phyloP scores from a whole-genome alignment of 495 filamentous ascomycete genomes.

The Annulohypoxylon stygium region DNA sequence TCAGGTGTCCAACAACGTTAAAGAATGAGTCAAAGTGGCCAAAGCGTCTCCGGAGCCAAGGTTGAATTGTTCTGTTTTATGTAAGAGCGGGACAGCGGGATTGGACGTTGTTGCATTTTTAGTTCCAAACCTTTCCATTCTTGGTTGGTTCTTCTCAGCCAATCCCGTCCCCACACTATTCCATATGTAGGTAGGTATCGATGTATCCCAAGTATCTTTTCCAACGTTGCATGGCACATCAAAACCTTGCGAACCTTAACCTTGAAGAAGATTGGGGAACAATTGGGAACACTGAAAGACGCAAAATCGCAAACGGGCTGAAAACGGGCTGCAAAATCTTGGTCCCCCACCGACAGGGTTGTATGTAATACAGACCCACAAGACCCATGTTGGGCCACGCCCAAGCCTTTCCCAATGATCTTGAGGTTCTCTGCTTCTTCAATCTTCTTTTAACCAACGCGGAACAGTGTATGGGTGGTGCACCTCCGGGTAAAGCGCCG shows the following conservation, averaged over 20 bases:
- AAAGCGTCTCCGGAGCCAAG: not conserved
- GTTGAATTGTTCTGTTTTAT: not conserved
- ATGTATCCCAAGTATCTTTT: not conserved
- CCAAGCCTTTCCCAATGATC: slow-evolving; percentile 12
- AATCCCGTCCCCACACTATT: slow-evolving; percentile 10
- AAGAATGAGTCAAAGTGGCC: not conserved
- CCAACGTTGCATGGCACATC: slow-evolving; percentile 1
- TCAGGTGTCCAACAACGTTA: not conserved
- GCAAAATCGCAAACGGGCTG: slow-evolving; percentile 4
- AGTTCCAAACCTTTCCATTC: not conserved
- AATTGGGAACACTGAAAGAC: not conserved
- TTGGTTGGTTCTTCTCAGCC: slow-evolving; percentile 2
- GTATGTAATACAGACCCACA: slow-evolving; percentile 2
- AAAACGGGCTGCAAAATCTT: slow-evolving; percentile 17
- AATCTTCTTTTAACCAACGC: slow-evolving; percentile 26
- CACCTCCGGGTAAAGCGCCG: slow-evolving; percentile 45
- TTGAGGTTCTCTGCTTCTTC: slow-evolving; percentile 1
- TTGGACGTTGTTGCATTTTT: slow-evolving; percentile 9
- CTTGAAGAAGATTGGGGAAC: not conserved
- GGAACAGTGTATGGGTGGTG: slow-evolving; percentile 39
- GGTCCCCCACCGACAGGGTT: slow-evolving; percentile 7
- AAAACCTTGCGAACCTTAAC: not conserved
- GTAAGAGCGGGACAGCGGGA: not conserved
- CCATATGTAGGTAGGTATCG: not conserved
- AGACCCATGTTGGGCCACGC: slow-evolving; percentile 4